Base-by-base conservation (phyloP, 148 eudicot species). In the Beta vulgaris region DNA sequence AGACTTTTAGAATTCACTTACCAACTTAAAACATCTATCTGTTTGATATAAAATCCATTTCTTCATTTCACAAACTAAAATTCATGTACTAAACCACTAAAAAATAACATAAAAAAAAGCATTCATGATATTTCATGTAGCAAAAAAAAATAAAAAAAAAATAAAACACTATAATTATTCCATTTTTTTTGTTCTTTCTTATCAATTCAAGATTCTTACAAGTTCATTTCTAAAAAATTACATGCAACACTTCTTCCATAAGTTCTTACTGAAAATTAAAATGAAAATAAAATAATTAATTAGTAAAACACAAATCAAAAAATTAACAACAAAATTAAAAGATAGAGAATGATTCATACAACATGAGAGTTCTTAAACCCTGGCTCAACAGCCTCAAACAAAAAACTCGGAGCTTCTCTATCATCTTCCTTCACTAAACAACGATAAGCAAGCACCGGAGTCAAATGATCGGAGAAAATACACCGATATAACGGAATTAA, bases 381-480 rank as follows among this genome's bases (percentile, higher is more conserved):
- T 2, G 97, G 90, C 79, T 92, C 97, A 7, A 91, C 99, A 6
- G 99, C 83, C 83, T 96, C 99, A 36, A 89, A 96, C 62, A 96
- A 84, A 74, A 96, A 96, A 78, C 99, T 96, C 3, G 99, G 99
- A 42, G 98, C 98, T 26, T 92, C 99, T 72, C 99, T 79, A 19
- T 96, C 94, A 77, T 92, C 99, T 72, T 96, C 97, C 83, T 85
- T 92, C 2, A 96, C 99, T 68, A 96, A 79, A 70, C 99, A 96
- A 16, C 99, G 92, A 57, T 92, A 96, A 23, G 99, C 99, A 13
- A 96, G 87, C 68, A 96, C 99, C 19, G 99, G 99, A 19, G 99
- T 96, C 79, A 96, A 78, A 66, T 96, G 99, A 86, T 96, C 99
- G 15, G 95, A 96, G 74, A 96, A 96, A 40, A 96, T 79, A 6